Evolutionary conservation across 2,329 filamentous ascomycete genomes (phyloP).

Genomic region (Arthrobotrys pseudoclavata): DNA sequence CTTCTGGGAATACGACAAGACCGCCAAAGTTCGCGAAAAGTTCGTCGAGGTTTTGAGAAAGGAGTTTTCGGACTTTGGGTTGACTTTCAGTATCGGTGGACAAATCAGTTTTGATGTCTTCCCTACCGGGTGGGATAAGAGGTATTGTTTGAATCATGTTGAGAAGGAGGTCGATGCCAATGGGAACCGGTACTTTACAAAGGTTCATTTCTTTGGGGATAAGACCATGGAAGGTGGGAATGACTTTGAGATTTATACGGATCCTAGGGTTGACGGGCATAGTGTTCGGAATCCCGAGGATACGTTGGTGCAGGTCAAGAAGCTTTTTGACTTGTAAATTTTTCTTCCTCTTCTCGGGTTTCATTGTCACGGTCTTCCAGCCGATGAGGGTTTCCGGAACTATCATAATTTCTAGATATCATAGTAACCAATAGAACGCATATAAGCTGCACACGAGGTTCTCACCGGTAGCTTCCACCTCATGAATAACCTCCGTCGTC

Average conservation of each 20-base stretch:
- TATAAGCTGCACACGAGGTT: background rate
- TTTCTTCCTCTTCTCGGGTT: background rate
- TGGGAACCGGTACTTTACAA: conserved; percentile 67
- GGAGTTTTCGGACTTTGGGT: conserved; percentile 83
- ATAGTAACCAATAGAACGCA: conserved; percentile 9
- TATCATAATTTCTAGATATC: background rate
- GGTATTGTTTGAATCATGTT: conserved; percentile 90
- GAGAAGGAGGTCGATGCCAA: conserved; percentile 76
- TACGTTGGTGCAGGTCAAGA: conserved; percentile 82
- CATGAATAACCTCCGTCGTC: no score
- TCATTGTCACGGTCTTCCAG: background rate
- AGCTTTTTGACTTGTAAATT: conserved; percentile 78
- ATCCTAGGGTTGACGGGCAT: conserved; percentile 86
- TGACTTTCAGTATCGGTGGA: conserved; percentile 95
- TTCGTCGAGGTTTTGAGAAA: conserved; percentile 83
- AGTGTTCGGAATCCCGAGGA: conserved; percentile 84
- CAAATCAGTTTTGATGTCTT: conserved; percentile 99
- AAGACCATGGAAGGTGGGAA: conserved; percentile 90
- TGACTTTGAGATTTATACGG: conserved; percentile 92
- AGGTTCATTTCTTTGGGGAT: conserved; percentile 98
- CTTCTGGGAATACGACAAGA: conserved; percentile 84
- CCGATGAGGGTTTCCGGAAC: background rate
- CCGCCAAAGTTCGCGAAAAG: conserved; percentile 79
- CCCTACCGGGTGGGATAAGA: conserved; percentile 98
- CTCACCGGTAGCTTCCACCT: background rate